phyloP scores from a whole-genome alignment of 139 green algal species.

The Chlamydomonas sp. region DNA sequence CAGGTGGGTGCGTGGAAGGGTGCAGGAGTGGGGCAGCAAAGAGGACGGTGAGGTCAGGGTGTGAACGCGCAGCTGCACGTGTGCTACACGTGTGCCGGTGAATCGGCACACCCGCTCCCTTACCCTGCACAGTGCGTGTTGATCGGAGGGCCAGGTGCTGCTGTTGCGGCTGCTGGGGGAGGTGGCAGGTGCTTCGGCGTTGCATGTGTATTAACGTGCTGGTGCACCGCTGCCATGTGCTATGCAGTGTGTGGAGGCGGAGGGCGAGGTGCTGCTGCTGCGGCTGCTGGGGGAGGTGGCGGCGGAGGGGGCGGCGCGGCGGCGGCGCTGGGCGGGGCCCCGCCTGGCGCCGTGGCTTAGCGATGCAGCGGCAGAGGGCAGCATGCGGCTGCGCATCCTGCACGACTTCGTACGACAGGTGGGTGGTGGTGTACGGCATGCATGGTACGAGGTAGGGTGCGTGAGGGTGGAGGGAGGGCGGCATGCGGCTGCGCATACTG shows the following conservation, averaged over 20 bases:
- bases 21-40: not conserved
- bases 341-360: conserved; percentile 14
- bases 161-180: no score
- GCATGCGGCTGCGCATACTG: not conserved
- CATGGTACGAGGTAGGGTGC: not conserved
- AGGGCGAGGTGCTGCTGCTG: conserved; percentile 29
- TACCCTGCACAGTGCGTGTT: no score
- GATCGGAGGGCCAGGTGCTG: no score
- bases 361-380: conserved; percentile 28
- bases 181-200: no score
- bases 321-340: not conserved
- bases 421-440: not conserved
- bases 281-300: conserved; percentile 35
- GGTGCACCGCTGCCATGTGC: no score
- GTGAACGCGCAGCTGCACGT: not conserved
- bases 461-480: not conserved
- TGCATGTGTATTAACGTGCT: no score
- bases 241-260: conserved; percentile 20
- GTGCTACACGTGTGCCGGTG: no score
- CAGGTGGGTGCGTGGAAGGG: conserved; percentile 9
- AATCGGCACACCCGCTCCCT: no score
- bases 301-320: conserved; percentile 25
- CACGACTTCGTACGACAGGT: conserved; percentile 16
- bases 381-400: conserved; percentile 24
- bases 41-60: not conserved